Conservation (phyloP, 345 rosid species). For the Lumnitzera racemosa region DNA sequence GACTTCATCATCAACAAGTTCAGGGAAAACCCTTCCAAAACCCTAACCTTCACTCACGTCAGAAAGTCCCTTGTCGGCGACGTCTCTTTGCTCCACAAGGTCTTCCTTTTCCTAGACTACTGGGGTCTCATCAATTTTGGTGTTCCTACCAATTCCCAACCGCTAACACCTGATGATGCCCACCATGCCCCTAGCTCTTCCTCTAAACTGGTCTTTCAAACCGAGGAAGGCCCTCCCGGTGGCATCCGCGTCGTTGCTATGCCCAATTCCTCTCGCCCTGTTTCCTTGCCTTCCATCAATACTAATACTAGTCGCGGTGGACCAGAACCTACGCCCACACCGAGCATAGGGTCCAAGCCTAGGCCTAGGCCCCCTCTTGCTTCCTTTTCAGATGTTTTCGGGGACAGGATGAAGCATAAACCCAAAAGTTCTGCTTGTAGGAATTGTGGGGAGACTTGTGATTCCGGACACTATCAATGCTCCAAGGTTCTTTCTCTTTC, state of each 20-base stretch:
- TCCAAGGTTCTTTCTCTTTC: slow-evolving; percentile 32
- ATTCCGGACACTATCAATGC: slow-evolving; percentile 43
- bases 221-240: slow-evolving; percentile 62
- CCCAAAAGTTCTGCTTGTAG: slow-evolving; percentile 27
- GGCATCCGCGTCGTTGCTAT: slow-evolving; percentile 71
- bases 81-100: slow-evolving; percentile 67
- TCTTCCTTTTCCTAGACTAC: slow-evolving; percentile 54
- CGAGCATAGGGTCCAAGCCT: background rate
- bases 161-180: background rate
- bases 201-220: slow-evolving; percentile 13
- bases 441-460: slow-evolving; percentile 43
- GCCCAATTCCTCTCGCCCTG: slow-evolving; percentile 62
- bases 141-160: slow-evolving; percentile 5
- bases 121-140: slow-evolving; percentile 82
- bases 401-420: slow-evolving; percentile 25
- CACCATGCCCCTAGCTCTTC: too few relatives aligned
- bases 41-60: slow-evolving; percentile 69
- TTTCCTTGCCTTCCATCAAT: slow-evolving; percentile 23
- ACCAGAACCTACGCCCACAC: background rate
- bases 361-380: slow-evolving; percentile 44
- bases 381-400: slow-evolving; percentile 70
- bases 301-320: background rate
- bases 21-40: slow-evolving; percentile 65
- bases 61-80: slow-evolving; percentile 81
- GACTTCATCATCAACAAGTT: slow-evolving; percentile 88